phyloP scores from a whole-genome alignment of 2,329 filamentous ascomycete genomes.

The Ophiostoma piceae region DNA sequence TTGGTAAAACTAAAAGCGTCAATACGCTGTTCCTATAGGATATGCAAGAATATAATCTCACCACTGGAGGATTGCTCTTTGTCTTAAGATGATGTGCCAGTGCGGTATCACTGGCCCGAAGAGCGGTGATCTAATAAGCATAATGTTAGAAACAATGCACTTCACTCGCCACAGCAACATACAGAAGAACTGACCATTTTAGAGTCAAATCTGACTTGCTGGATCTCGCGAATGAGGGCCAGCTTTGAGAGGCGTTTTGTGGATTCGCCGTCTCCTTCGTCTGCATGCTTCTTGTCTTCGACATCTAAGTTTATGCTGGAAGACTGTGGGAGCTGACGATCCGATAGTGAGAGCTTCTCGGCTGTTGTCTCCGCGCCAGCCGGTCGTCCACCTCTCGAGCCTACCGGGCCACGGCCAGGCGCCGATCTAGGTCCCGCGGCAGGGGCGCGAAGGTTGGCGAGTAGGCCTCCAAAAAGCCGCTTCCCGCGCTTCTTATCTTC shows the following conservation, averaged over 20 bases:
- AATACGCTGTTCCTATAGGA: background rate
- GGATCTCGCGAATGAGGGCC: constrained; percentile 54
- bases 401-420: constrained; percentile 48
- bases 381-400: constrained; percentile 40
- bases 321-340: constrained; percentile 30
- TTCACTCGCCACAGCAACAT: background rate
- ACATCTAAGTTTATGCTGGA: constrained; percentile 63
- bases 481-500: constrained; percentile 83
- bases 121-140: constrained; percentile 62
- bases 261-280: constrained; percentile 63
- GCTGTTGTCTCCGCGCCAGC: constrained; percentile 65
- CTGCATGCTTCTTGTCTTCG: constrained; percentile 58
- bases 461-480: constrained; percentile 76
- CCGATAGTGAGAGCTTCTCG: background rate
- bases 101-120: constrained; percentile 66
- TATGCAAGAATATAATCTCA: constrained; percentile 42
- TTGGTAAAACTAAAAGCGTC: background rate
- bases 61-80: constrained; percentile 64
- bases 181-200: constrained; percentile 46
- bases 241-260: constrained; percentile 62
- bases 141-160: constrained; percentile 11
- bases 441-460: constrained; percentile 55
- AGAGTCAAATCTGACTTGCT: constrained; percentile 72
- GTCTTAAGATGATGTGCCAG: constrained; percentile 71
- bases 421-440: background rate